Evolutionary conservation across 140 eudicot genomes (phyloP).

Genomic region (Flaveria floridana): DNA sequence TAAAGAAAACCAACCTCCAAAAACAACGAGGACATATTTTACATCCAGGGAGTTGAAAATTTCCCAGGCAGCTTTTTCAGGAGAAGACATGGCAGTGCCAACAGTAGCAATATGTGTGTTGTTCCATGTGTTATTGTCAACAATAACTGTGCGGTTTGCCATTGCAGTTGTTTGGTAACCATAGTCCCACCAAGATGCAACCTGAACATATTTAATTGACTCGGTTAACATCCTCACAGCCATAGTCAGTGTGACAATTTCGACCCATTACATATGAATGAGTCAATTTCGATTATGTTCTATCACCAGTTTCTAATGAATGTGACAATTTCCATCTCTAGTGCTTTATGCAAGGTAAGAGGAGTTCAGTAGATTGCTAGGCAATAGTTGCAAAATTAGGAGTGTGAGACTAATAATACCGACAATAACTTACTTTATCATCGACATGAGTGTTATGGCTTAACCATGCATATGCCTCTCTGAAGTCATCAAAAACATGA

Average conservation of each 20-base stretch:
- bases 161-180: slow-evolving; percentile 99
- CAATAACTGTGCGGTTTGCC: slow-evolving; percentile 99
- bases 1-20: slow-evolving; percentile 70
- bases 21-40: slow-evolving; percentile 93
- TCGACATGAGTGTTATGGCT: slow-evolving; percentile 93
- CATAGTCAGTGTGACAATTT: slow-evolving; percentile 13
- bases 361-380: neutral
- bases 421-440: slow-evolving; percentile 65
- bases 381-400: neutral
- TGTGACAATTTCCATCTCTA: neutral
- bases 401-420: neutral
- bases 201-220: slow-evolving; percentile 44
- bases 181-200: slow-evolving; percentile 99
- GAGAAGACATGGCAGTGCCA: slow-evolving; percentile 99
- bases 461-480: slow-evolving; percentile 99
- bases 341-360: neutral
- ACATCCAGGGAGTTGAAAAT: slow-evolving; percentile 91
- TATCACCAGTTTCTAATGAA: no score
- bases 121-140: slow-evolving; percentile 98
- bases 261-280: neutral
- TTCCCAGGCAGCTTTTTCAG: slow-evolving; percentile 97
- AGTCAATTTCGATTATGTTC: neutral
- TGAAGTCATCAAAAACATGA: slow-evolving; percentile 94
- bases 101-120: slow-evolving; percentile 99
- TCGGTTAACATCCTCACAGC: neutral